Evolutionary conservation across 352 stramenopile species (phyloP), one percentile per base, ranked within the genome.

Genomic region (Globisporangium solare): DNA sequence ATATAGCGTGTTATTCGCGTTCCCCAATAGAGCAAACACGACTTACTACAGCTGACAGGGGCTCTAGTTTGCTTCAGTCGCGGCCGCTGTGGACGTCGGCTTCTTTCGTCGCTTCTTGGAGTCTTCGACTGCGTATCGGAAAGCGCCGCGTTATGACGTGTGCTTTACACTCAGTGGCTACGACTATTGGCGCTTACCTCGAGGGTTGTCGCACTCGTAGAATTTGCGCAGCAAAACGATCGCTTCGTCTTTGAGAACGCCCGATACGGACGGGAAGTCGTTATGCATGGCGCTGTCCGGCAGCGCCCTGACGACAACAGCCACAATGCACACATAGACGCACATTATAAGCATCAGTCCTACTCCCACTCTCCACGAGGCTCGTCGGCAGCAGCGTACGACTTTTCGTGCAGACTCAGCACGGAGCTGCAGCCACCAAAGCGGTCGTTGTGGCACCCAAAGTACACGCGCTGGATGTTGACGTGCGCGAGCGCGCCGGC

Each of bases 341-440:
- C 15, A 17, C 27, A n/a, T n/a, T n/a, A n/a, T n/a, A 54, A 27
- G 61, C 8, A 53, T 27, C 24, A 27, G 27, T 3, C 27, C 6
- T 3, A 8, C 27, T 35, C 27, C 7, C 7, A 35, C 10, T 35
- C 27, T 35, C 27, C 4, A 35, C 4, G 24, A 27, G 24, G 5
- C 5, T 27, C 24, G 24, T 27, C 24, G 7, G 37, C 15, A 24
- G 13, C 14, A 54, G 43, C 55, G 12, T 49, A 92, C 71, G 56
- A 70, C 51, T 73, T 67, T 22, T 94, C 66, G 47, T 97, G 81
- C 20, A 97, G 66, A 53, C 61, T 87, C 31, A 97, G 47, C 8
- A 98, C 89, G 11, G 92, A 97, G 47, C 92, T 83, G 68, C 86
- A 97, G 32, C 92, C 92, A 51, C 92, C 92, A 67, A 98, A 98